Evolutionary conservation across 176 grass and related monocot species (phyloP).

Genomic region (Olyra latifolia): DNA sequence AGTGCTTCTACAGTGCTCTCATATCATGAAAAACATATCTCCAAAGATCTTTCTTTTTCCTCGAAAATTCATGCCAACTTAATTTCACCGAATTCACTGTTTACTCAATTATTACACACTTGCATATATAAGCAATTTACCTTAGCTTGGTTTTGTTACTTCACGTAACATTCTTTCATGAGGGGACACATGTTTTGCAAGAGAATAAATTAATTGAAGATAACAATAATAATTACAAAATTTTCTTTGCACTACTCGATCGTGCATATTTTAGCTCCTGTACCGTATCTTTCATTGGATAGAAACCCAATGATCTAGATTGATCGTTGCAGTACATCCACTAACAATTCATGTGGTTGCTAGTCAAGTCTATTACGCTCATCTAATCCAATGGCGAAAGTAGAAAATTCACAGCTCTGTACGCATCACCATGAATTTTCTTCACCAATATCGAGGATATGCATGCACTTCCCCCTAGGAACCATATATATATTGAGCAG

Average conservation of each 20-base stretch:
- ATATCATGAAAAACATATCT: neutral
- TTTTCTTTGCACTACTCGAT: neutral
- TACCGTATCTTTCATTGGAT: neutral
- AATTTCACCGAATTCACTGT: neutral
- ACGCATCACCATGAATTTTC: neutral
- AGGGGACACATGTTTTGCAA: neutral
- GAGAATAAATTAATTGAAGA: neutral
- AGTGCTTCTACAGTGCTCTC: slow-evolving; percentile 8
- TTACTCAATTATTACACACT: neutral
- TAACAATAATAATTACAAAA: neutral
- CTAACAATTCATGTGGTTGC: neutral
- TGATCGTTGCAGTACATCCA: neutral
- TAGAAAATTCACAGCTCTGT: neutral
- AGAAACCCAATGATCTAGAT: neutral
- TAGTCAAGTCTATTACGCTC: neutral
- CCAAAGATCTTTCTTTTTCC: neutral
- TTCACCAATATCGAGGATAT: neutral
- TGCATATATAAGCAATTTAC: neutral
- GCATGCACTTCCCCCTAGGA: neutral
- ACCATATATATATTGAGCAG: neutral
- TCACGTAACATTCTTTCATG: neutral
- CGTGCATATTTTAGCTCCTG: neutral
- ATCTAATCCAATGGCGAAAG: neutral
- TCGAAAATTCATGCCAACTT: neutral
- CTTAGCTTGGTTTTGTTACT: neutral